Evolutionary conservation across 768 basidiomycete genomes (phyloP).

Genomic region (Kwoniella newhampshirensis): DNA sequence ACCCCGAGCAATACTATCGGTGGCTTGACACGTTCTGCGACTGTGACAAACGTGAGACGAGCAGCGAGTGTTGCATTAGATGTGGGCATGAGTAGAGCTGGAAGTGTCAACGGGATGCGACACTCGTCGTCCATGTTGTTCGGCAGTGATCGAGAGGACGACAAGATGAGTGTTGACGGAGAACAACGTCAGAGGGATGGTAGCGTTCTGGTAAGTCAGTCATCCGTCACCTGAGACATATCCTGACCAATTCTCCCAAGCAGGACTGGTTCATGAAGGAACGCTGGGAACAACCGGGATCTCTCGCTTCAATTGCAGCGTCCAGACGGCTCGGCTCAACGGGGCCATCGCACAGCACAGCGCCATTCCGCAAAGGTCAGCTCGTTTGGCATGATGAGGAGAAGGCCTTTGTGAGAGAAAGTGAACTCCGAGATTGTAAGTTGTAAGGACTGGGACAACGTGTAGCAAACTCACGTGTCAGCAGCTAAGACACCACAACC

Average conservation of each 20-base stretch:
- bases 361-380: constrained; percentile 41
- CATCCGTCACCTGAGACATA: neutral
- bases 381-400: constrained; percentile 42
- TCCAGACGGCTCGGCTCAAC: constrained; percentile 27
- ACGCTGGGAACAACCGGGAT: constrained; percentile 31
- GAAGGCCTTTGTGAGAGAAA: constrained; percentile 44
- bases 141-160: constrained; percentile 21
- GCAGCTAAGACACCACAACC: constrained; percentile 28
- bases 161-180: constrained; percentile 40
- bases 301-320: constrained; percentile 31
- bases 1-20: neutral
- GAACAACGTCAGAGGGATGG: constrained; percentile 26
- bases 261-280: constrained; percentile 49
- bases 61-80: constrained; percentile 32
- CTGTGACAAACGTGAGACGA: constrained; percentile 30
- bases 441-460: neutral
- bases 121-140: constrained; percentile 32
- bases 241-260: constrained; percentile 12
- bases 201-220: constrained; percentile 34
- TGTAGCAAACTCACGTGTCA: neutral
- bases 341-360: constrained; percentile 23
- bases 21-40: constrained; percentile 37
- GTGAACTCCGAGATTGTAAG: constrained; percentile 35
- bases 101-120: constrained; percentile 10
- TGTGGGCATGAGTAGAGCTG: constrained; percentile 34